phyloP scores from a whole-genome alignment of 176 grass and related monocot genomes.

The Oryza australiensis region DNA sequence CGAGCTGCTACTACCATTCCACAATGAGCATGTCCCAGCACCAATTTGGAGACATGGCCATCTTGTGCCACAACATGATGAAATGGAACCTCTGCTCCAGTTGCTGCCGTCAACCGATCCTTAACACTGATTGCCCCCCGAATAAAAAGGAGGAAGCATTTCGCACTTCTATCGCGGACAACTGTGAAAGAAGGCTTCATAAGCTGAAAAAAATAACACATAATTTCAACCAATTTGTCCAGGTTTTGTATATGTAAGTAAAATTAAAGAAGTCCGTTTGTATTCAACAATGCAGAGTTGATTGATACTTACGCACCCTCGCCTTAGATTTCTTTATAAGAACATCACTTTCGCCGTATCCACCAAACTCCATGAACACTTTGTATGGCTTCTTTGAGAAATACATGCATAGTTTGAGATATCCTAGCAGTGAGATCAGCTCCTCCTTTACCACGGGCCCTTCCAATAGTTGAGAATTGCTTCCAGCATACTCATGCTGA shows the following conservation, averaged over 20 bases:
- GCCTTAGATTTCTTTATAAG: slow-evolving; percentile 84
- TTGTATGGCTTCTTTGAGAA: slow-evolving; percentile 90
- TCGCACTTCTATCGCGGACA: slow-evolving; percentile 58
- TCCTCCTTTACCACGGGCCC: slow-evolving; percentile 50
- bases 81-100: slow-evolving; percentile 68
- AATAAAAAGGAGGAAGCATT: slow-evolving; percentile 90
- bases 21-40: slow-evolving; percentile 67
- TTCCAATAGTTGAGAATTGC: slow-evolving; percentile 57
- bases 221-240: slow-evolving; percentile 18
- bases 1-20: slow-evolving; percentile 72
- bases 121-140: slow-evolving; percentile 85
- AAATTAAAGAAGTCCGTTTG: background rate
- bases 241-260: slow-evolving; percentile 29
- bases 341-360: slow-evolving; percentile 55
- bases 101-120: slow-evolving; percentile 86
- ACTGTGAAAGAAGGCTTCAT: slow-evolving; percentile 88
- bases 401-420: slow-evolving; percentile 76
- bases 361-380: slow-evolving; percentile 76
- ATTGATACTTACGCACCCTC: slow-evolving; percentile 96
- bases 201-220: slow-evolving; percentile 54
- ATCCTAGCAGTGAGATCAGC: slow-evolving; percentile 59
- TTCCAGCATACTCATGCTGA: slow-evolving; percentile 83
- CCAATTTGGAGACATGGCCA: slow-evolving; percentile 43
- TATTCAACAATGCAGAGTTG: slow-evolving; percentile 29
- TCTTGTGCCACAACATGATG: slow-evolving; percentile 56